Conservation (phyloP, 768 basidiomycete genomes). For the Leccinum arenicola region DNA sequence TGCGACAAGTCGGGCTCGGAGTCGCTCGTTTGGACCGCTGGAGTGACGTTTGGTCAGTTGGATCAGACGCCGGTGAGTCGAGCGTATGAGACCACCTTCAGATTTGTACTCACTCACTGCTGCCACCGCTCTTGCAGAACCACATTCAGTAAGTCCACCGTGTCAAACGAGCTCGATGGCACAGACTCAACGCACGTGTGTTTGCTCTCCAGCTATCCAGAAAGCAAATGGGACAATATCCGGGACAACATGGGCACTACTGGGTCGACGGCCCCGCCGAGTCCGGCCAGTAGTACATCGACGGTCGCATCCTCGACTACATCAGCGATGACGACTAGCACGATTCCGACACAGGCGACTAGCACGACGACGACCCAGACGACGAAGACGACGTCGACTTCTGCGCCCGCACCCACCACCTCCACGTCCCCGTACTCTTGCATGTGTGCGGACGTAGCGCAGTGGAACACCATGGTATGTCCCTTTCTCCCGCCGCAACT, state of each 20-base stretch:
- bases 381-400: constrained; percentile 1
- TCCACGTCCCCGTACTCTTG: constrained; percentile 24
- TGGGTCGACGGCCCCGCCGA: constrained; percentile 16
- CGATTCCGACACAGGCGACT: background rate
- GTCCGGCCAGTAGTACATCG: constrained; percentile 20
- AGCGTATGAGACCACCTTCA: background rate
- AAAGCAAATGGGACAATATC: constrained; percentile 72
- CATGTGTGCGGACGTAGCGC: constrained; percentile 39
- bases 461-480: constrained; percentile 38
- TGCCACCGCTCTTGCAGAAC: constrained; percentile 36
- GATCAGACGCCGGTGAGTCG: constrained; percentile 47
- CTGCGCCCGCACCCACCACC: constrained; percentile 3
- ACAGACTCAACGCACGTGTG: background rate
- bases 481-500: background rate
- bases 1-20: constrained; percentile 55
- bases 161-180: background rate
- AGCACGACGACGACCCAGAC: background rate
- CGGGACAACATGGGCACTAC: constrained; percentile 55
- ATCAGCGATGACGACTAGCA: background rate
- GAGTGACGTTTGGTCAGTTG: constrained; percentile 46
- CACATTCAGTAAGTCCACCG: constrained; percentile 48
- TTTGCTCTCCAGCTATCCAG: constrained; percentile 47
- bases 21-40: constrained; percentile 57
- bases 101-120: background rate
- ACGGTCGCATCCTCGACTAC: background rate